Evolutionary conservation across 495 filamentous ascomycete genomes (phyloP).

Genomic region (Neurospora sp.): DNA sequence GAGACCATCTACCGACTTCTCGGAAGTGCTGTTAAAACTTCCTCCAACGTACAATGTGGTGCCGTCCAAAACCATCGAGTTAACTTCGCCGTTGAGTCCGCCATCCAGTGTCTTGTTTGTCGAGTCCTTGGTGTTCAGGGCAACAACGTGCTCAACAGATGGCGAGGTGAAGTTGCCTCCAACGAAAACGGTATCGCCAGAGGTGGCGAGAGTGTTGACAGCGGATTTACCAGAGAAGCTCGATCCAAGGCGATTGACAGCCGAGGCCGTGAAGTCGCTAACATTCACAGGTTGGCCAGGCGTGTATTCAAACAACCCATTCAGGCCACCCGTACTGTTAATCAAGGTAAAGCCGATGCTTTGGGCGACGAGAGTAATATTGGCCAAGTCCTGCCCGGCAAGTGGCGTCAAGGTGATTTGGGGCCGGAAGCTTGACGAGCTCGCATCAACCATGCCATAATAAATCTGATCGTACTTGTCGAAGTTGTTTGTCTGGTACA

Average conservation of each 20-base stretch:
- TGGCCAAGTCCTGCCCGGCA: slow-evolving; percentile 46
- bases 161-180: slow-evolving; percentile 75
- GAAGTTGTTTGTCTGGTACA: slow-evolving; percentile 84
- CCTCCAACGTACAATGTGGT: slow-evolving; percentile 73
- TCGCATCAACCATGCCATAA: slow-evolving; percentile 70
- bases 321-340: slow-evolving; percentile 61
- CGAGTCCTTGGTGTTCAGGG: slow-evolving; percentile 52
- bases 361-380: slow-evolving; percentile 76
- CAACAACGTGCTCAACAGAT: slow-evolving; percentile 62
- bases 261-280: slow-evolving; percentile 56
- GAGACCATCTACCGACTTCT: slow-evolving; percentile 49
- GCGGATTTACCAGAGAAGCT: slow-evolving; percentile 53
- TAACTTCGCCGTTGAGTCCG: slow-evolving; percentile 74
- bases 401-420: slow-evolving; percentile 67
- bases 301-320: slow-evolving; percentile 86
- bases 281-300: slow-evolving; percentile 50
- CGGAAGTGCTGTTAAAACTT: slow-evolving; percentile 66
- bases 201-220: slow-evolving; percentile 51
- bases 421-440: slow-evolving; percentile 64
- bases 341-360: slow-evolving; percentile 68
- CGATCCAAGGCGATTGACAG: slow-evolving; percentile 62
- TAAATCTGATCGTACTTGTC: slow-evolving; percentile 94
- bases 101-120: slow-evolving; percentile 51
- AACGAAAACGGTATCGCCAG: slow-evolving; percentile 56
- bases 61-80: slow-evolving; percentile 54